Base-by-base conservation (phyloP, 2,329 filamentous ascomycete genomes). In the Calonectria honghensis region DNA sequence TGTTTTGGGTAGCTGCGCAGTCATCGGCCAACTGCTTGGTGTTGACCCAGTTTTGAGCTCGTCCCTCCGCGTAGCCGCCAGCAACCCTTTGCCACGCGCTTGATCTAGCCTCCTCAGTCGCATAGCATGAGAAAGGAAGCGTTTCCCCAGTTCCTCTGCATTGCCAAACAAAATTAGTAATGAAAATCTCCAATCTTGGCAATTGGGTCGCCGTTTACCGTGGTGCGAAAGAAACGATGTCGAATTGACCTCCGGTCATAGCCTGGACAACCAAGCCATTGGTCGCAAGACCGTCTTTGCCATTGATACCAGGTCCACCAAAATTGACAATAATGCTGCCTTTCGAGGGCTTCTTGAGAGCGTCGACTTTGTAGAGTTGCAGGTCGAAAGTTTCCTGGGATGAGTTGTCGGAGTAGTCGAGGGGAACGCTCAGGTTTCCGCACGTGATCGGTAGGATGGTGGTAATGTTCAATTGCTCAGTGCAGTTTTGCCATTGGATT, bases 311-410 rank as follows among this genome's bases (percentile, higher is more conserved):
- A 2, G 57, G 57, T 10, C 57, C 57, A 2, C 57, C 57, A 16
- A 63, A 63, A 27, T 63, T 63, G n/a, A 63, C 57, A 41, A 63
- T 63, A 13, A 63, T 24, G 14, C 57, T 63, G 35, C 57, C 57
- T 29, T 63, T 63, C 6, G 57, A 63, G 9, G 57, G 57, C 24
- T 63, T 29, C 57, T 63, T 63, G 37, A 63, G 57, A 24, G 57
- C 35, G 7, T 63, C 57, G 24, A 63, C 35, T 24, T 63, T 63
- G 57, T 63, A 63, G 35, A 63, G 57, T 63, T 41, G 57, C 4
- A 63, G 35, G n/a, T 63, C 41, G 13, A 63, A 37, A 37, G 35
- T 29, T 20, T 63, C 14, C 18, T 63, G 24, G 37, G 57, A 63
- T 11, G 29, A 13, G 6, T 41, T n/a, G 35, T 63, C 57, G 14